These are phyloP conservation scores for Skeletonema tropicum DNA, from an alignment of 108 stramenopile genomes.

Conservation along the genomic window DNA sequence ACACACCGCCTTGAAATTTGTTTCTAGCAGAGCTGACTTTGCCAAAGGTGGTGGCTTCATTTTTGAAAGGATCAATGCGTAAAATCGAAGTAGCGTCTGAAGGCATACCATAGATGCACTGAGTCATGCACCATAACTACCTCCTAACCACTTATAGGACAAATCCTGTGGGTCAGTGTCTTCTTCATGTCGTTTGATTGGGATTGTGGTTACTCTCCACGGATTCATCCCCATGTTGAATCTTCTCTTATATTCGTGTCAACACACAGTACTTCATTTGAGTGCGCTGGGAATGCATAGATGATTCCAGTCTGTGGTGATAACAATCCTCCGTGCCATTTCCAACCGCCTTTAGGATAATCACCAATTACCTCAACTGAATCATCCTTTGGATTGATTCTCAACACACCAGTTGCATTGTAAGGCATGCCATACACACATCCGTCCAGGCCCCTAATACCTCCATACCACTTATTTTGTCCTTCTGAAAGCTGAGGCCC, in stretches of 20 bases:
- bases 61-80: slow-evolving; percentile 39
- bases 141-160: slow-evolving; percentile 62
- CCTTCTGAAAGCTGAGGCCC: slow-evolving; percentile 24
- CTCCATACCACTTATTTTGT: slow-evolving; percentile 86
- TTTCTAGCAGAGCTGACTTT: slow-evolving; percentile 16
- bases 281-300: slow-evolving; percentile 46
- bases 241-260: slow-evolving; percentile 45
- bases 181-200: slow-evolving; percentile 33
- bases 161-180: slow-evolving; percentile 33
- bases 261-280: slow-evolving; percentile 42
- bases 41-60: slow-evolving; percentile 42
- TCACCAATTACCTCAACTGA: slow-evolving; percentile 35
- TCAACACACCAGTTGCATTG: slow-evolving; percentile 40
- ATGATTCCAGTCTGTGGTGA: slow-evolving; percentile 37
- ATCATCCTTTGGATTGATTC: slow-evolving; percentile 40
- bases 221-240: slow-evolving; percentile 19
- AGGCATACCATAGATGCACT: slow-evolving; percentile 86
- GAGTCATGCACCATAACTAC: slow-evolving; percentile 76
- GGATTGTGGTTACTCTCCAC: slow-evolving; percentile 46
- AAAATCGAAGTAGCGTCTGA: slow-evolving; percentile 46
- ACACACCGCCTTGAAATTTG: slow-evolving; percentile 77
- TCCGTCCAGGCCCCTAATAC: slow-evolving; percentile 52
- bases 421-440: slow-evolving; percentile 42
- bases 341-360: slow-evolving; percentile 32
- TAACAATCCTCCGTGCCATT: slow-evolving; percentile 60